Conservation (phyloP, 2,329 filamentous ascomycete genomes). For the Ceratocystis papillata region DNA sequence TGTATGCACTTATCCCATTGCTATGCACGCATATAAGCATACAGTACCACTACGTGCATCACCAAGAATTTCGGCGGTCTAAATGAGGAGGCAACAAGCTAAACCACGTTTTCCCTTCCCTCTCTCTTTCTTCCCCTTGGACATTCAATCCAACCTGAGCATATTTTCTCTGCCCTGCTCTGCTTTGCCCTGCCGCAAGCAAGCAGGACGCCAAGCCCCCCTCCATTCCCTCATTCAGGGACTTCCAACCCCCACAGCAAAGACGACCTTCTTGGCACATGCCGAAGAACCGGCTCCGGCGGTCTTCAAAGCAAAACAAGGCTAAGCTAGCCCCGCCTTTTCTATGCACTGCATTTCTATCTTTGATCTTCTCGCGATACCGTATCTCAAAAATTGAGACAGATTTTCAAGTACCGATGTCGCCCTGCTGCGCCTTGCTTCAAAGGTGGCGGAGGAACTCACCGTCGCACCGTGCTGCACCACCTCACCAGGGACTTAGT, state of each 20-base stretch:
- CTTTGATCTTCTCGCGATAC: not conserved
- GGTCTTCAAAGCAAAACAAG: constrained; percentile 24
- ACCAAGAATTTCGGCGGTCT: not conserved
- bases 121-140: not conserved
- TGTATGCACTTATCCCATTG: too few relatives aligned
- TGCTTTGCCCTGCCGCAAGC: not conserved
- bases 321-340: too few relatives aligned
- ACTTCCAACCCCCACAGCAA: not conserved
- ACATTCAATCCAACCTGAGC: too few relatives aligned
- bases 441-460: too few relatives aligned
- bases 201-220: not conserved
- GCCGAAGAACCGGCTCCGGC: not conserved
- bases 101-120: not conserved
- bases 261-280: constrained; percentile 9
- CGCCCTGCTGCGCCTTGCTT: too few relatives aligned
- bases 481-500: too few relatives aligned
- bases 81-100: not conserved
- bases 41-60: not conserved
- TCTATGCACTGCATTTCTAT: too few relatives aligned
- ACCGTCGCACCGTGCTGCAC: too few relatives aligned
- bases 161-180: not conserved
- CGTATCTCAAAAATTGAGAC: not conserved
- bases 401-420: too few relatives aligned
- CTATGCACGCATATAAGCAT: not conserved
- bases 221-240: not conserved